phyloP scores from a whole-genome alignment of 2,329 filamentous ascomycete genomes.

The Penicillium hesseltinei region DNA sequence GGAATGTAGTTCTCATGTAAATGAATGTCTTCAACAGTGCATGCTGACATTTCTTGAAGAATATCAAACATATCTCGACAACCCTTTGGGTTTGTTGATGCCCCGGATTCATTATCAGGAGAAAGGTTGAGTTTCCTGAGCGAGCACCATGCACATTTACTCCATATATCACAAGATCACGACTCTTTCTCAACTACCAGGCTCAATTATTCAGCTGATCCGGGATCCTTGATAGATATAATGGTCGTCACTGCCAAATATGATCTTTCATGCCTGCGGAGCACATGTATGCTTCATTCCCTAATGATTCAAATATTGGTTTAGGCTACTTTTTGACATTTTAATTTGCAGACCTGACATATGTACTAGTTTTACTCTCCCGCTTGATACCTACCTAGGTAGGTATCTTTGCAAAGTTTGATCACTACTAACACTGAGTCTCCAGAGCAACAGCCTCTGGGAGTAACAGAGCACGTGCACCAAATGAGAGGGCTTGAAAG shows the following conservation, averaged over 20 bases:
- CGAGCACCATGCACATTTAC: not conserved
- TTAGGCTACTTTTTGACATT: not conserved
- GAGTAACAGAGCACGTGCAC: not conserved
- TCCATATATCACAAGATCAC: not conserved
- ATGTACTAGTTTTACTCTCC: not conserved
- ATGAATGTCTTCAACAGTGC: not conserved
- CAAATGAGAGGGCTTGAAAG: not conserved
- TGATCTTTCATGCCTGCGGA: not conserved
- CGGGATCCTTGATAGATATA: not conserved
- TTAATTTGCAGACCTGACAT: not conserved
- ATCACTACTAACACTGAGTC: no score
- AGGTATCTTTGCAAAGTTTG: no score
- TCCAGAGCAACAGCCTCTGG: no score
- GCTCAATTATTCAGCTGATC: not conserved
- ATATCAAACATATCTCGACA: not conserved
- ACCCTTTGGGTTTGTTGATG: not conserved
- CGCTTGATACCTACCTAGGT: not conserved
- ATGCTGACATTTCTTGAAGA: not conserved
- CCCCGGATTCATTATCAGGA: not conserved
- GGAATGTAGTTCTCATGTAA: not conserved
- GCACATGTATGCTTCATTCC: not conserved
- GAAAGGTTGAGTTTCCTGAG: no score
- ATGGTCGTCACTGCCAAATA: not conserved
- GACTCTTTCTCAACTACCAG: not conserved
- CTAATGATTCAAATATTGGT: not conserved